Evolutionary conservation across 768 basidiomycete species (phyloP).

Genomic region (Pholiota conissans): DNA sequence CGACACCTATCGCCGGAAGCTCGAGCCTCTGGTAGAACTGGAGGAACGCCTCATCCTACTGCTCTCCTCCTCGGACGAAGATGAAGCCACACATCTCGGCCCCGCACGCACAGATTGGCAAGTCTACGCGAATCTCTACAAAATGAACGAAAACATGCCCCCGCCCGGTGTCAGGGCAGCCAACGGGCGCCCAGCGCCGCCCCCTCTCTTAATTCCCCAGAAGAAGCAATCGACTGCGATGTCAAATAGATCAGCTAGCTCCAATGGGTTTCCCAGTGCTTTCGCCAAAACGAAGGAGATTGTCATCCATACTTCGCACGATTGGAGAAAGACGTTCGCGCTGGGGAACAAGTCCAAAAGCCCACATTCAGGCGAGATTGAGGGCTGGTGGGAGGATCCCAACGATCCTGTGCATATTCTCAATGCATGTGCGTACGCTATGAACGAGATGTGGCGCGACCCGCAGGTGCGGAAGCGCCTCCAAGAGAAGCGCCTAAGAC

Average conservation of each 20-base stretch:
- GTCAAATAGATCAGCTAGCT: slow-evolving; percentile 10
- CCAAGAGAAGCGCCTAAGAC: slow-evolving; percentile 61
- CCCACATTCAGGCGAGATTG: slow-evolving; percentile 70
- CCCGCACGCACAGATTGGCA: slow-evolving; percentile 40
- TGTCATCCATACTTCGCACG: slow-evolving; percentile 57
- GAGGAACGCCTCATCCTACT: slow-evolving; percentile 69
- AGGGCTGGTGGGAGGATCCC: slow-evolving; percentile 87
- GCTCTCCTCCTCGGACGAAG: slow-evolving; percentile 71
- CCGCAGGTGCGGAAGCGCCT: slow-evolving; percentile 62
- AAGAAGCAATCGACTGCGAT: slow-evolving; percentile 18
- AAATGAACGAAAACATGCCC: slow-evolving; percentile 23
- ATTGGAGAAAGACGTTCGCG: slow-evolving; percentile 71
- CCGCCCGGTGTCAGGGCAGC: slow-evolving; percentile 21
- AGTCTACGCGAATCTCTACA: slow-evolving; percentile 24
- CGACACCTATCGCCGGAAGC: slow-evolving; percentile 57
- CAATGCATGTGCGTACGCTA: slow-evolving; percentile 59
- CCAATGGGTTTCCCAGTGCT: slow-evolving; percentile 28
- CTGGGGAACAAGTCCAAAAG: slow-evolving; percentile 61
- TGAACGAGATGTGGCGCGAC: slow-evolving; percentile 79
- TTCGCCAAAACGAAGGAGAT: slow-evolving; percentile 50
- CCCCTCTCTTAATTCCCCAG: slow-evolving; percentile 48
- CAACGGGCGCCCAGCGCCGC: slow-evolving; percentile 48
- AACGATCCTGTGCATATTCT: slow-evolving; percentile 77
- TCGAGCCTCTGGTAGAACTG: slow-evolving; percentile 69
- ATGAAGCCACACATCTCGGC: slow-evolving; percentile 62